Base-by-base conservation (phyloP, 2,329 filamentous ascomycete species). In the Fusarium neocosmosporiellum region DNA sequence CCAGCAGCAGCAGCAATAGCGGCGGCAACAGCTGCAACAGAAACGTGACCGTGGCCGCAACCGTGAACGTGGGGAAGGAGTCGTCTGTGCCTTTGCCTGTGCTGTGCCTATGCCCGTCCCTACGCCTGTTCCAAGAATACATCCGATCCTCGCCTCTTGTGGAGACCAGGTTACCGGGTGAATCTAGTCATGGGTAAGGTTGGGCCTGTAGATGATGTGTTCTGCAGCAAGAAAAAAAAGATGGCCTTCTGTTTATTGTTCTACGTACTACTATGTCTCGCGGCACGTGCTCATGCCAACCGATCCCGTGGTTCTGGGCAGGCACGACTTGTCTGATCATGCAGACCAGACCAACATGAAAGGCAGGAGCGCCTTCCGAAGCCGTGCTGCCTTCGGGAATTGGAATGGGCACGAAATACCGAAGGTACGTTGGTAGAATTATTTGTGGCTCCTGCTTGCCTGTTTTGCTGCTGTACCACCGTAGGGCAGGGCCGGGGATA, bases 281-380 rank as follows among this genome's bases (percentile, higher is more conserved):
- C 58, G 65, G 66, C 72, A 76, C 70, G 74, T 75, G 74, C 74
- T 48, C 22, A 31, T 48, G 29, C 16, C 53, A 61, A 59, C 69
- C 64, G 68, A 70, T 72, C 70, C 63, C 59, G 60, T 67, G 72
- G 67, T 64, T 72, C 59, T 67, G 66, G 62, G 37, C 24, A 63
- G 39, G 41, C 31, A 55, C 54, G 50, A 55, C 41, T 39, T 55
- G 53, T 54, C 58, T 70, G 65, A 70, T 70, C 61, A 73, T 63
- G 54, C 55, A 64, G 41, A 34, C 50, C 11, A 36, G 22, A 39
- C 33, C 33, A 57, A 37, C 36, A 34, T 54, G 34, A 22, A 39
- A 54, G 22, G 31, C 11, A 61, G 13, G 20, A 36, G 27, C 46
- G 27, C 46, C 46, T 31, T 31, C 46, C 46, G 4, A 53, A 31